Evolutionary conservation across 2,329 filamentous ascomycete genomes (phyloP).

Genomic region (Chaetomiaceae sp.): DNA sequence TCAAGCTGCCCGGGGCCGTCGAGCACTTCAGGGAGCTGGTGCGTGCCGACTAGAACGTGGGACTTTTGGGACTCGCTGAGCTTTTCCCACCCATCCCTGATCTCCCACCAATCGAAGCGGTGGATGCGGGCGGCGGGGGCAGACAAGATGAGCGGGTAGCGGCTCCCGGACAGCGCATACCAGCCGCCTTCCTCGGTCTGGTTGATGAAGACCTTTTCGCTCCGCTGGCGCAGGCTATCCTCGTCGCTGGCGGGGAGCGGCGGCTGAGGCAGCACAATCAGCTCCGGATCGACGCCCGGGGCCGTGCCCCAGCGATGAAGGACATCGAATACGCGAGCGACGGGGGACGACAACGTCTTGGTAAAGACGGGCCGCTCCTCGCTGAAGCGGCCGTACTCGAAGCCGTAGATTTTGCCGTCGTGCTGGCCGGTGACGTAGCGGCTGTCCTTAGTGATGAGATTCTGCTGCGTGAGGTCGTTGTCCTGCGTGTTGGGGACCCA

Average conservation of each 20-base stretch:
- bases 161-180: constrained; percentile 85
- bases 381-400: constrained; percentile 58
- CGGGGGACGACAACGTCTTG: constrained; percentile 66
- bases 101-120: constrained; percentile 43
- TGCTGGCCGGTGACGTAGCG: constrained; percentile 84
- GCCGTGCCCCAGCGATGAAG: constrained; percentile 64
- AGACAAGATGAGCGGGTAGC: constrained; percentile 79
- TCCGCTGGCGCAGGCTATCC: constrained; percentile 46
- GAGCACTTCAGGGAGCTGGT: constrained; percentile 58
- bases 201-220: constrained; percentile 74
- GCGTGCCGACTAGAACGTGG: constrained; percentile 64
- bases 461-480: constrained; percentile 77
- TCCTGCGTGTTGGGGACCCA: constrained; percentile 93
- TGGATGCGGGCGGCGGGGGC: constrained; percentile 45
- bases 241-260: constrained; percentile 52
- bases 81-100: constrained; percentile 31
- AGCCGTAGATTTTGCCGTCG: constrained; percentile 76
- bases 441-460: constrained; percentile 72
- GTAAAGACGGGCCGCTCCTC: constrained; percentile 54
- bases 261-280: constrained; percentile 84
- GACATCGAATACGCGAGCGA: constrained; percentile 84
- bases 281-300: constrained; percentile 60
- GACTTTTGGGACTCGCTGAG: constrained; percentile 44
- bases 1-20: constrained; percentile 22
- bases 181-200: constrained; percentile 80